Percentiles rank a stretch among this genome's conserved stretches.
These are phyloP conservation scores for Scortechinia acanthostroma DNA, from an alignment of 2,329 filamentous ascomycete species.

Conservation along the genomic window DNA sequence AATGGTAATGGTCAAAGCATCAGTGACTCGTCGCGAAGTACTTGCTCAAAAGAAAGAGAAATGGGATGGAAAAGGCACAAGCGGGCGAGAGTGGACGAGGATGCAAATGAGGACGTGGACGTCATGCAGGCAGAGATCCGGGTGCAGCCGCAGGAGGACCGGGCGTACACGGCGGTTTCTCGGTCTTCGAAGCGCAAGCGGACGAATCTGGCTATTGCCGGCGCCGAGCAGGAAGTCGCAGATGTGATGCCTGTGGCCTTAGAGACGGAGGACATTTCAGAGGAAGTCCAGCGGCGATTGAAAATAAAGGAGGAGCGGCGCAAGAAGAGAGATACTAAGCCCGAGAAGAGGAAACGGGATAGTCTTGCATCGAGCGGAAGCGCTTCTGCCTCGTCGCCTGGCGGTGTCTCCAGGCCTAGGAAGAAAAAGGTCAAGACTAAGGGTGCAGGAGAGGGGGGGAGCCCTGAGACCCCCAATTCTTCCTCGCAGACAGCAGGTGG, in stretches of 20 bases:
- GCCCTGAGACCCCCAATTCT: neutral
- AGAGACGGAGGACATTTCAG: neutral
- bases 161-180: no score
- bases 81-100: no score
- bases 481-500: neutral
- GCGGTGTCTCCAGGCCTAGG: neutral
- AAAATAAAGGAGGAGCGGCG: neutral
- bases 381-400: neutral
- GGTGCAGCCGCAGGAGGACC: no score
- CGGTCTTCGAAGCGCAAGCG: no score
- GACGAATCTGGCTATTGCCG: neutral
- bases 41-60: no score
- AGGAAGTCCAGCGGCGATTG: neutral
- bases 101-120: no score
- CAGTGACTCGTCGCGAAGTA: no score
- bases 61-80: no score
- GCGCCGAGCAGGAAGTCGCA: neutral
- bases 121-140: no score
- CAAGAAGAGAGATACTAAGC: neutral
- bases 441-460: neutral
- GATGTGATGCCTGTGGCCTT: neutral
- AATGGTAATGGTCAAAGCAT: no score
- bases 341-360: neutral
- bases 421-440: neutral
- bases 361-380: neutral